These are phyloP conservation scores for Leishmania braziliensis DNA, from an alignment of 208 protist species.

Conservation along the genomic window DNA sequence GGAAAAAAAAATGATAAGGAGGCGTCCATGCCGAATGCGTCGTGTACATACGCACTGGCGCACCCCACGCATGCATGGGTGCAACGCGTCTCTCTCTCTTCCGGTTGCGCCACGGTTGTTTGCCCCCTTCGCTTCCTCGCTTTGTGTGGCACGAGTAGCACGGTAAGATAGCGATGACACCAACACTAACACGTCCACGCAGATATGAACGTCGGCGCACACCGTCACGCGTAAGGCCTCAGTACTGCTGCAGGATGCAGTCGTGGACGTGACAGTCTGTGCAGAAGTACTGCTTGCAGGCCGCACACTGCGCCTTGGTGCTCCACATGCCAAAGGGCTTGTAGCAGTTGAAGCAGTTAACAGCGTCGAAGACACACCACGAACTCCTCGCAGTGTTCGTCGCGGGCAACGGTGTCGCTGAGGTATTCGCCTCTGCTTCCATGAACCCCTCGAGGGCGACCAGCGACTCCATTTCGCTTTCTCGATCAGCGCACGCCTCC, in stretches of 20 bases:
- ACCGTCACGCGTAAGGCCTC: not conserved
- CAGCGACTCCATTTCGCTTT: conserved; percentile 22
- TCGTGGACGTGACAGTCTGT: conserved; percentile 36
- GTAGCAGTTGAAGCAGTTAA: conserved; percentile 53
- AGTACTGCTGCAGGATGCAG: conserved; percentile 25
- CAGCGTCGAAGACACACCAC: conserved; percentile 45
- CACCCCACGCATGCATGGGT: not conserved
- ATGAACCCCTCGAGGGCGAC: conserved; percentile 27
- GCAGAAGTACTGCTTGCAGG: conserved; percentile 46
- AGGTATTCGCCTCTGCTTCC: not conserved
- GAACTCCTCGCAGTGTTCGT: conserved; percentile 20
- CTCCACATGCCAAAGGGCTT: conserved; percentile 42
- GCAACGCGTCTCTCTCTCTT: not conserved
- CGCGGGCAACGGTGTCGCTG: not conserved
- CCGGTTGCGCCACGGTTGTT: not conserved
- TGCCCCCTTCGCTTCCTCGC: not conserved
- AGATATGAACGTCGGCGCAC: not conserved
- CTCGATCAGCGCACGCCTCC: conserved; percentile 41
- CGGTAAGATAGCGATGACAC: not conserved
- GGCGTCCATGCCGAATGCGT: not conserved
- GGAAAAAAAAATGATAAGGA: not conserved
- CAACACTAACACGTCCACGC: not conserved
- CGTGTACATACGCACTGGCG: not conserved
- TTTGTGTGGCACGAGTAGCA: not conserved
- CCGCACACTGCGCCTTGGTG: conserved; percentile 25